Conservation (phyloP, 176 grass and related monocot genomes). For the Aegilops umbellulata region DNA sequence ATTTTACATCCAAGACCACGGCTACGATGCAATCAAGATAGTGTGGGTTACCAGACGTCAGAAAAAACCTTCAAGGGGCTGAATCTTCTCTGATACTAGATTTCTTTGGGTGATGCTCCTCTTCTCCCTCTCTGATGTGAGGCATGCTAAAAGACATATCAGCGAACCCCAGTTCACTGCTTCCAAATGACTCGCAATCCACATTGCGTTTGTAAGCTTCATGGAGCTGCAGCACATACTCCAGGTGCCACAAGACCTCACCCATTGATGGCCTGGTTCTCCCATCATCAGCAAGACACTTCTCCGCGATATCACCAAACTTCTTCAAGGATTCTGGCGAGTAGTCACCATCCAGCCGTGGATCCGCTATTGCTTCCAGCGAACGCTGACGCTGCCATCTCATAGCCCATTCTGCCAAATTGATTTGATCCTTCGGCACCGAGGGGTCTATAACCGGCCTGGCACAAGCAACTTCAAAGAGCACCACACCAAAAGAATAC, state of each 20-base stretch:
- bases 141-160: constrained; percentile 70
- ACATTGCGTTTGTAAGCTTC: constrained; percentile 71
- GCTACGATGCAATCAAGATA: constrained; percentile 24
- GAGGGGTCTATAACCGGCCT: constrained; percentile 89
- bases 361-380: constrained; percentile 66
- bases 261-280: constrained; percentile 78
- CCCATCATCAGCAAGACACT: constrained; percentile 90
- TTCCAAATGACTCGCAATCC: constrained; percentile 80
- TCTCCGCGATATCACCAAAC: constrained; percentile 90
- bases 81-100: constrained; percentile 46
- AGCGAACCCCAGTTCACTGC: constrained; percentile 70
- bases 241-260: constrained; percentile 94
- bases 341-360: constrained; percentile 63
- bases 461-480: constrained; percentile 87
- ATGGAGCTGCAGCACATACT: constrained; percentile 85
- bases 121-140: constrained; percentile 63
- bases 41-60: constrained; percentile 6
- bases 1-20: constrained; percentile 34
- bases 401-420: constrained; percentile 93
- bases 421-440: constrained; percentile 88
- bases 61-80: constrained; percentile 28
- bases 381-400: constrained; percentile 95
- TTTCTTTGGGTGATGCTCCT: constrained; percentile 47
- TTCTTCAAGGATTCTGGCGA: constrained; percentile 89
- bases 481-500: constrained; percentile 93